phyloP scores from a whole-genome alignment of 1,139 yeast species.

The Taphrina wiesneri region DNA sequence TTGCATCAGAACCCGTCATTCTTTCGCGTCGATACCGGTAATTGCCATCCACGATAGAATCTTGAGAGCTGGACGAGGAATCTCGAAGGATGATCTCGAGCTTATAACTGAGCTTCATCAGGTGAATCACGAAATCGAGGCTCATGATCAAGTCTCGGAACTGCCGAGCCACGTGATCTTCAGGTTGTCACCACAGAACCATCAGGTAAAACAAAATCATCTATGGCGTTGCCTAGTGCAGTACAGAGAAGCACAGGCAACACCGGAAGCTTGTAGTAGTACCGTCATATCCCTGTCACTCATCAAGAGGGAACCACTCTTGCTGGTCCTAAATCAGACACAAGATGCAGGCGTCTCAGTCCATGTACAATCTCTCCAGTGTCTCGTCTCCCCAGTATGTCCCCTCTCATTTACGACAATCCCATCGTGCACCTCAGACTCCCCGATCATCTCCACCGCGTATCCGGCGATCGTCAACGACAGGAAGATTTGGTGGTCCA shows the following conservation, averaged over 20 bases:
- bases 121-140: too few species aligned
- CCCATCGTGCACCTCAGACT: conserved; percentile 13
- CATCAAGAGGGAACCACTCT: too few species aligned
- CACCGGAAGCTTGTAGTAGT: too few species aligned
- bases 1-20: too few species aligned
- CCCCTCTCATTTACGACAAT: conserved; percentile 29
- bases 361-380: conserved; percentile 29
- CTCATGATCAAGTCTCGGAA: not conserved
- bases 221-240: not conserved
- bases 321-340: too few species aligned
- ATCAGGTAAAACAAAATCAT: not conserved
- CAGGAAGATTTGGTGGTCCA: conserved; percentile 36
- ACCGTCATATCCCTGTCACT: too few species aligned
- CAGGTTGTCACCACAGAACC: not conserved
- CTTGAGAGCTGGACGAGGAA: too few species aligned
- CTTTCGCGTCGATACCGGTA: too few species aligned
- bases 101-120: too few species aligned
- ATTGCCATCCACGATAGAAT: too few species aligned
- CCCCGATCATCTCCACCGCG: conserved; percentile 19
- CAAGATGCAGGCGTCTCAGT: conserved; percentile 32
- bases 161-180: not conserved
- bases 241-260: not conserved
- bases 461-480: conserved; percentile 29
- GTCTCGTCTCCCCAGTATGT: conserved; percentile 24
- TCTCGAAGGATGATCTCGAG: too few species aligned